phyloP scores from a whole-genome alignment of 2,329 filamentous ascomycete genomes.

The Ustilaginoidea virens region DNA sequence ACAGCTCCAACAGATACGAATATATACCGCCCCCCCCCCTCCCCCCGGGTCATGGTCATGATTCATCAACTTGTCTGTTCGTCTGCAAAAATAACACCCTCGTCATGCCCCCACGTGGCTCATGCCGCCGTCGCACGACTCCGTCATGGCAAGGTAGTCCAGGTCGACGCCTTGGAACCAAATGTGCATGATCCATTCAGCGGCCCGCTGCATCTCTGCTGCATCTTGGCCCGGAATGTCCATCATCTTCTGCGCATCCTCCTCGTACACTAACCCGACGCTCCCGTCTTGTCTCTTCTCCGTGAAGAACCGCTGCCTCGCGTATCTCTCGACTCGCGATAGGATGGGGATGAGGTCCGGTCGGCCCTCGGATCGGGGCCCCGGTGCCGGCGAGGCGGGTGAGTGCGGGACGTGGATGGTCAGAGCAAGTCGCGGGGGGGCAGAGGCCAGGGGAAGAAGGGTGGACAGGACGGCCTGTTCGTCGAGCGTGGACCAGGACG shows the following conservation, averaged over 20 bases:
- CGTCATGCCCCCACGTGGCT: no score
- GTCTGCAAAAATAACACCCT: no score
- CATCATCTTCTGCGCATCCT: conserved; percentile 4
- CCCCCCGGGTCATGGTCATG: no score
- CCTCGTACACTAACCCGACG: conserved; percentile 5
- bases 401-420: conserved; percentile 1
- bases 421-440: neutral
- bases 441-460: neutral
- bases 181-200: conserved; percentile 5
- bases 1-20: no score
- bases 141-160: conserved; percentile 3
- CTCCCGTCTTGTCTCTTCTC: conserved; percentile 4
- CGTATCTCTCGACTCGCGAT: conserved; percentile 1
- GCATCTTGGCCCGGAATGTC: conserved; percentile 1
- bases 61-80: no score
- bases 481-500: conserved; percentile 4
- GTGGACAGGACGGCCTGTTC: conserved; percentile 2
- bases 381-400: no score
- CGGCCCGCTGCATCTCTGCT: conserved; percentile 2
- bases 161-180: conserved; percentile 5
- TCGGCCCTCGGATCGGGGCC: no score
- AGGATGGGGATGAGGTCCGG: no score
- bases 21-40: no score
- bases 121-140: neutral
- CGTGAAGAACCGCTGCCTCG: conserved; percentile 4